Evolutionary conservation across 129 eudicot genomes (phyloP).

Genomic region (Artemisia annua): DNA sequence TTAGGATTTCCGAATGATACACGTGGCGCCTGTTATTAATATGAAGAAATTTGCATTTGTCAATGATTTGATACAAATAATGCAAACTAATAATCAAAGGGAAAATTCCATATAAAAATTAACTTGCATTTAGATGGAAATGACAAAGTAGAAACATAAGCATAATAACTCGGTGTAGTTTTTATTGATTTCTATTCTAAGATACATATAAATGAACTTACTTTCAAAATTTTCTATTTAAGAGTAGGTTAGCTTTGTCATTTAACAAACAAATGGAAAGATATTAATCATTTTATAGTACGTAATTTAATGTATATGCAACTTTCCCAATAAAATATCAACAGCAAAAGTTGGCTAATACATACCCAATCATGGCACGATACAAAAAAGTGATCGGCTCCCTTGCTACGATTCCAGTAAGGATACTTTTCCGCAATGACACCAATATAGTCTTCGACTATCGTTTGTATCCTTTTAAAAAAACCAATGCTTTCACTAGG

Average conservation of each 20-base stretch:
- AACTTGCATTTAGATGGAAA: too few relatives aligned
- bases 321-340: too few relatives aligned
- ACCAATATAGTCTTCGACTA: conserved; percentile 50
- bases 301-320: too few relatives aligned
- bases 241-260: too few relatives aligned
- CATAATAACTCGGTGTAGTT: too few relatives aligned
- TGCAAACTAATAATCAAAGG: neutral
- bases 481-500: conserved; percentile 33
- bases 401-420: conserved; percentile 72
- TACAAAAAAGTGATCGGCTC: conserved; percentile 81
- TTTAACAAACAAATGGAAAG: neutral
- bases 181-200: too few relatives aligned
- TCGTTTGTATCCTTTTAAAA: conserved; percentile 36
- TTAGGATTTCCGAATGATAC: conserved; percentile 31
- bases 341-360: neutral
- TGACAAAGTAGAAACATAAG: too few relatives aligned
- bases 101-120: neutral
- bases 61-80: neutral
- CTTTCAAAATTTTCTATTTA: too few relatives aligned
- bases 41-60: neutral
- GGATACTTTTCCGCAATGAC: conserved; percentile 53
- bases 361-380: conserved; percentile 78
- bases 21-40: conserved; percentile 38
- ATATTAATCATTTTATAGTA: too few relatives aligned
- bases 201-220: too few relatives aligned